A percentile compares a stretch with the other conserved stretches of the same genome.
Evolutionary conservation across 2,329 filamentous ascomycete species (phyloP).

Genomic region (Knufia fluminis): DNA sequence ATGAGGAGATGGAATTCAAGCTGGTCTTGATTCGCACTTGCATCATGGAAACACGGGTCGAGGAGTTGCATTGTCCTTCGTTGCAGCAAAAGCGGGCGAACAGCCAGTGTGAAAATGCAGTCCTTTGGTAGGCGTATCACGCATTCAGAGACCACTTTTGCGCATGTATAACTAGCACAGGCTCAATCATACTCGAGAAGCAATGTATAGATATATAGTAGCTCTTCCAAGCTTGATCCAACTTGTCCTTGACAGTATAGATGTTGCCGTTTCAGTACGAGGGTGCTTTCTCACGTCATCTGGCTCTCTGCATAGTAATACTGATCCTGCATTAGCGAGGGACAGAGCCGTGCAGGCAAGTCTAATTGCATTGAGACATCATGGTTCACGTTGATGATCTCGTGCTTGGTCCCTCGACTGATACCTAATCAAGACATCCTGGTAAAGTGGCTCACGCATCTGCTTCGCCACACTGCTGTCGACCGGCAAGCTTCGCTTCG

Average conservation of each 20-base stretch:
- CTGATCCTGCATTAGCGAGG: constrained; percentile 23
- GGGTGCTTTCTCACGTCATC: not conserved
- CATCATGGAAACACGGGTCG: not conserved
- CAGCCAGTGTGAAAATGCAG: not conserved
- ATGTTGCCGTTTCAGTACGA: no score
- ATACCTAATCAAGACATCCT: not conserved
- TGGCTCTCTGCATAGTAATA: constrained; percentile 30
- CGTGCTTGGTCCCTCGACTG: not conserved
- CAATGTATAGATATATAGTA: not conserved
- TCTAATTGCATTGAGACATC: no score
- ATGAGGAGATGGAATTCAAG: constrained; percentile 2
- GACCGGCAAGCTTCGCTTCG: not conserved
- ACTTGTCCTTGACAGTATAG: no score
- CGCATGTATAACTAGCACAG: not conserved
- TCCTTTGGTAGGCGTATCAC: not conserved
- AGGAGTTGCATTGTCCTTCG: not conserved
- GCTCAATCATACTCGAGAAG: not conserved
- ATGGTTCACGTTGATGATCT: not conserved
- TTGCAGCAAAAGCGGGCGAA: not conserved
- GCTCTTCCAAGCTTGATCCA: not conserved
- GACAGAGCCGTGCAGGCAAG: not conserved
- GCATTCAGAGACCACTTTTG: not conserved
- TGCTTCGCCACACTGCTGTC: not conserved
- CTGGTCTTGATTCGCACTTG: constrained; percentile 4
- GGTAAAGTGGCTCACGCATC: not conserved